Evolutionary conservation across 805 yeast genomes (phyloP).

Genomic region (Scheffersomyces ergatensis): DNA sequence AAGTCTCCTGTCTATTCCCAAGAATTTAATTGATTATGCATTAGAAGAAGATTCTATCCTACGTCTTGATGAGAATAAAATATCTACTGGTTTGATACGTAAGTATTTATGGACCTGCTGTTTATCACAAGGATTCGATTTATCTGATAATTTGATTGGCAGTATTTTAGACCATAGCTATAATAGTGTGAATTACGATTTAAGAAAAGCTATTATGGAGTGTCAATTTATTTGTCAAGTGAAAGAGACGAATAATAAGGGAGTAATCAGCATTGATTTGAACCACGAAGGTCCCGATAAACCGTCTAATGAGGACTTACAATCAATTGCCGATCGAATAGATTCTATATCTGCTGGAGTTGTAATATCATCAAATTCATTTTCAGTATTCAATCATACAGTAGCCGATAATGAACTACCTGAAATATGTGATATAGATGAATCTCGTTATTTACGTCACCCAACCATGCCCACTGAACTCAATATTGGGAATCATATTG

Average conservation of each 20-base stretch:
- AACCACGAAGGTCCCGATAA: background rate
- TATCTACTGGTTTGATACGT: constrained; percentile 12
- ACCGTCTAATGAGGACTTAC: constrained; percentile 1
- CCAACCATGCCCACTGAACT: constrained; percentile 36
- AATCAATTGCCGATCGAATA: constrained; percentile 7
- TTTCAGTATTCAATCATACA: constrained; percentile 25
- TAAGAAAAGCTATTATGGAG: constrained; percentile 45
- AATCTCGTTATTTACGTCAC: constrained; percentile 23
- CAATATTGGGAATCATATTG: constrained; percentile 25
- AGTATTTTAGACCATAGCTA: constrained; percentile 18
- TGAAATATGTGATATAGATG: constrained; percentile 31
- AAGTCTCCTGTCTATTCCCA: constrained; percentile 48
- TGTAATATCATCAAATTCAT: constrained; percentile 19
- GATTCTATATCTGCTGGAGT: constrained; percentile 29
- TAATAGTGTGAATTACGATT: constrained; percentile 30
- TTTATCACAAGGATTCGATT: constrained; percentile 28
- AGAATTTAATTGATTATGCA: constrained; percentile 44
- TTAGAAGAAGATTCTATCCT: constrained; percentile 38
- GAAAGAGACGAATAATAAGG: background rate
- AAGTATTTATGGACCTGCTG: constrained; percentile 44
- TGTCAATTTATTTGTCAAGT: constrained; percentile 41
- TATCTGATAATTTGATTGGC: constrained; percentile 26
- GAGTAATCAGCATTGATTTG: background rate
- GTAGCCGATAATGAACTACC: constrained; percentile 31
- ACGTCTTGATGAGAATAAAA: constrained; percentile 22